phyloP scores from a whole-genome alignment of 176 grass and related monocot genomes.

The Pontederia crassipes region DNA sequence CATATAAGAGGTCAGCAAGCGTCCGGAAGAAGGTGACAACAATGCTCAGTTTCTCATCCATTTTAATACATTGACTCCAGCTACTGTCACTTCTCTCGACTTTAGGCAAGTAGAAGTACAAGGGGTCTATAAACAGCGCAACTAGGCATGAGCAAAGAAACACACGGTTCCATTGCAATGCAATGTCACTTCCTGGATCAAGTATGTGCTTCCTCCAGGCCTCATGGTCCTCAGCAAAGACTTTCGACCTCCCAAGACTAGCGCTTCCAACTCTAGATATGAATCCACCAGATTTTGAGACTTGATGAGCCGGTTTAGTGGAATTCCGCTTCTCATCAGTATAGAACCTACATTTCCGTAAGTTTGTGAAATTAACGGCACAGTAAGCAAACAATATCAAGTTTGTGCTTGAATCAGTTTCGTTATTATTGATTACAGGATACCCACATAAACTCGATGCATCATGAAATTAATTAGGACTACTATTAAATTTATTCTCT shows the following conservation, averaged over 20 bases:
- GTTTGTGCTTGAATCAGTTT: too few relatives aligned
- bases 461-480: too few relatives aligned
- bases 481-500: too few relatives aligned
- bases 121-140: conserved; percentile 35
- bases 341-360: conserved; percentile 3
- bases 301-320: neutral
- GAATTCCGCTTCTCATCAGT: conserved; percentile 10
- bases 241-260: neutral
- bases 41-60: conserved; percentile 18
- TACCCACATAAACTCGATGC: too few relatives aligned
- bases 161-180: conserved; percentile 30
- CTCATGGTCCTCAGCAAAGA: conserved; percentile 5
- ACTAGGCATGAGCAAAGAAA: conserved; percentile 32
- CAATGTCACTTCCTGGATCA: conserved; percentile 26
- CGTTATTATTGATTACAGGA: too few relatives aligned
- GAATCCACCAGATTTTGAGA: neutral
- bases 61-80: conserved; percentile 26
- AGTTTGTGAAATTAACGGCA: neutral
- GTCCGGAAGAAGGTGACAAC: conserved; percentile 26
- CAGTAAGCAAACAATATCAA: neutral
- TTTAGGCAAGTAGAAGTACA: conserved; percentile 38
- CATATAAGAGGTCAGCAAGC: conserved; percentile 31
- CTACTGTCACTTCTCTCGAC: conserved; percentile 2
- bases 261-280: neutral
- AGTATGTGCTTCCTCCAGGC: conserved; percentile 20